Evolutionary conservation across 345 rosid species (phyloP), one percentile per base, ranked within the genome.

Genomic region (Passiflora organensis): DNA sequence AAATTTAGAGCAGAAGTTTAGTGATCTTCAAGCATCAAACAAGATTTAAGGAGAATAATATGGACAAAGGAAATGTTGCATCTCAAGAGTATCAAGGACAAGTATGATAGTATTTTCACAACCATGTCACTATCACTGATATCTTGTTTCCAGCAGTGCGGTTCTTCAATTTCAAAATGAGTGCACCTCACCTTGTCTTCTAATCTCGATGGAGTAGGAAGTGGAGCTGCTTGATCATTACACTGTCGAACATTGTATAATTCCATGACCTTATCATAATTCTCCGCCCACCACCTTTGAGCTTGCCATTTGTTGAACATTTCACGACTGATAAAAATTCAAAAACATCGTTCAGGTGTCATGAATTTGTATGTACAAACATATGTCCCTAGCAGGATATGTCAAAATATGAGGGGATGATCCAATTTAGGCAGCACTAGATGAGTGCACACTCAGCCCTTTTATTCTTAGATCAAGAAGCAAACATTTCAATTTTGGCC

Each of bases 271-370:
- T 84, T 93, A 32, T 93, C 96, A 15, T 74, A 84, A 69, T 86
- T 93, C 69, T 93, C 94, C 2, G 77, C 77, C 99, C 99, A 93
- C 99, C 99, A 93, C 51, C 80, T 84, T 73, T 93, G 96, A 68
- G 99, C 96, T 86, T 93, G 94, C 81, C 82, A 80, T 72, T 93
- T 93, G 75, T 89, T 79, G 59, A 93, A 89, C 87, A 88, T 78
- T 66, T 89, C 99, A 18, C 95, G 95, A 61, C 99, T 93, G 76
- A 61, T 64, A 51, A 68, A 73, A 72, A 21, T 19, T 48, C 1
- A 14, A 47, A 43, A 54, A 53, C 6, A 55, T 16, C 6, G 1
- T 48, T 66, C 19, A 55, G 51, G 19, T 59, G 16, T 49, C 56
- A 32, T n/a, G 25, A 22, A 22, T 18, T n/a, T n/a, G n/a, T n/a